Conservation (phyloP, 352 stramenopile genomes). For the Globisporangium mamillatum region DNA sequence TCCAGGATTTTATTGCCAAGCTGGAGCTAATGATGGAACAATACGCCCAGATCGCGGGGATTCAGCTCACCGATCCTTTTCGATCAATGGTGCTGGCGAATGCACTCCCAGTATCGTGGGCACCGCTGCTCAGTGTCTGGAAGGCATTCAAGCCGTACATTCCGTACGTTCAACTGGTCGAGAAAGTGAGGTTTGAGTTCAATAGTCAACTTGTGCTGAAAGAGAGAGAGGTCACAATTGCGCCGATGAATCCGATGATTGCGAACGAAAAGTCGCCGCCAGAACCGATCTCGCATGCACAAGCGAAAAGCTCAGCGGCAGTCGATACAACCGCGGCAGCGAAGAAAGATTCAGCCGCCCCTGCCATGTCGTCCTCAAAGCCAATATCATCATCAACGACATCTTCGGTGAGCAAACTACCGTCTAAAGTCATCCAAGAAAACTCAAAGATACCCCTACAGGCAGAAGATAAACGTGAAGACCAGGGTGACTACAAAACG, state of each 20-base stretch:
- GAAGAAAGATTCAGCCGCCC: not conserved
- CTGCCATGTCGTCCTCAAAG: not conserved
- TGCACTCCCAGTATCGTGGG: constrained; percentile 32
- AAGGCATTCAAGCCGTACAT: constrained; percentile 36
- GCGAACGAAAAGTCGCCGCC: not conserved
- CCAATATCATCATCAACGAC: not conserved
- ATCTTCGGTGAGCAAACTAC: constrained; percentile 1
- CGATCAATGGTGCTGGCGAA: constrained; percentile 35
- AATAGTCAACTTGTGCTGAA: constrained; percentile 17
- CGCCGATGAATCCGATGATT: not conserved
- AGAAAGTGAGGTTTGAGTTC: constrained; percentile 28
- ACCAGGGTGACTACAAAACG: constrained; percentile 1
- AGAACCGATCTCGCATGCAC: not conserved
- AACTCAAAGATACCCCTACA: not conserved
- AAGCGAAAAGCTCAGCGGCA: not conserved
- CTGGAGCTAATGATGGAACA: constrained; percentile 43
- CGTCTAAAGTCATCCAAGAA: not conserved
- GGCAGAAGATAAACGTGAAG: constrained; percentile 1
- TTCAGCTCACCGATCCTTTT: constrained; percentile 40
- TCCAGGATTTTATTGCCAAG: constrained; percentile 34
- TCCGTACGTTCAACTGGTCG: constrained; percentile 37
- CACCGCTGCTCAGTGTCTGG: constrained; percentile 27
- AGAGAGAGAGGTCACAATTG: constrained; percentile 19
- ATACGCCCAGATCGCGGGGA: constrained; percentile 33
- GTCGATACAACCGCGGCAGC: not conserved